Evolutionary conservation across 768 basidiomycete species (phyloP).

Genomic region (Tephrocybe rancida): DNA sequence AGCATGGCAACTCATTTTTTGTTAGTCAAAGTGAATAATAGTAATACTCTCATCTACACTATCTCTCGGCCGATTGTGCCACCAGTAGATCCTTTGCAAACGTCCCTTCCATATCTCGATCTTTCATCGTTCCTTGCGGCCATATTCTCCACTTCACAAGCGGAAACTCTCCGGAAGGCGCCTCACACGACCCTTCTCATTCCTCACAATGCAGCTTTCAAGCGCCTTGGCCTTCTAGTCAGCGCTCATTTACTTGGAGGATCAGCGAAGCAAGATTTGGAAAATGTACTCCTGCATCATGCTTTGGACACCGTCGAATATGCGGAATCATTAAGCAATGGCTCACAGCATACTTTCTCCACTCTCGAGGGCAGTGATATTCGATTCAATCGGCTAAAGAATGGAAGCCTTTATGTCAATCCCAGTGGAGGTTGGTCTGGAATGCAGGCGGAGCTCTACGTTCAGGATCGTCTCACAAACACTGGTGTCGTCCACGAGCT

Average conservation of each 20-base stretch:
- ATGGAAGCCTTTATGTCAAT: constrained; percentile 54
- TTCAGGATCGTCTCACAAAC: constrained; percentile 74
- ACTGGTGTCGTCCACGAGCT: constrained; percentile 93
- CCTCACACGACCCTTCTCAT: constrained; percentile 83
- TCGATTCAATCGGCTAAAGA: constrained; percentile 59
- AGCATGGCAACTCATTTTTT: constrained; percentile 11
- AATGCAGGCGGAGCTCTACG: constrained; percentile 60
- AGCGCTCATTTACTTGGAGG: constrained; percentile 84
- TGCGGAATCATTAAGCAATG: constrained; percentile 55
- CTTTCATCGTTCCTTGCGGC: constrained; percentile 91
- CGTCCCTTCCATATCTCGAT: constrained; percentile 80
- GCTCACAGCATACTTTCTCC: constrained; percentile 70
- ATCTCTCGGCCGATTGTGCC: constrained; percentile 82
- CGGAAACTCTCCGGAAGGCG: constrained; percentile 62
- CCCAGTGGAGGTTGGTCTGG: constrained; percentile 82
- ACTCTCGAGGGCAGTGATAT: constrained; percentile 89
- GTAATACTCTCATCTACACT: constrained; percentile 88
- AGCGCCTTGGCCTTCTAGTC: constrained; percentile 79
- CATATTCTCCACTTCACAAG: constrained; percentile 83
- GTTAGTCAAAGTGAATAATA: constrained; percentile 72
- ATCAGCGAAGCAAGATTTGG: constrained; percentile 77
- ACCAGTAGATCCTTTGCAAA: constrained; percentile 79
- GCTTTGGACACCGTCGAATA: constrained; percentile 79
- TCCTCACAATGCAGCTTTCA: constrained; percentile 90
- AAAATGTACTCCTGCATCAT: constrained; percentile 88